These are phyloP conservation scores for Beauveria sp. DNA, from an alignment of 2,329 filamentous ascomycete genomes.

Conservation along the genomic window DNA sequence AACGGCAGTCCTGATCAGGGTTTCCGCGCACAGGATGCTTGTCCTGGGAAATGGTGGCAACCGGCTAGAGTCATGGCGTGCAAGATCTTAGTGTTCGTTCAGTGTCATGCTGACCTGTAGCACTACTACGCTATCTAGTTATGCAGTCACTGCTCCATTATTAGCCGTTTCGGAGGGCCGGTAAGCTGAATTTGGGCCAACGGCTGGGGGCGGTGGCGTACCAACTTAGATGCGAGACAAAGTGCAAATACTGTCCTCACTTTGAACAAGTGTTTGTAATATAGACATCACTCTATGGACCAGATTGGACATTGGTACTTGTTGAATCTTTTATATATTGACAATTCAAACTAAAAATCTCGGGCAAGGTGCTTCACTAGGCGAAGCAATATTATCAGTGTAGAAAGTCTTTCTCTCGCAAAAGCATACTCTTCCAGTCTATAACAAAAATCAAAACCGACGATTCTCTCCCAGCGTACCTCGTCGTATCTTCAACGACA, in stretches of 20 bases:
- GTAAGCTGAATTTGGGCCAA: too few species aligned
- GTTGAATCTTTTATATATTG: neutral
- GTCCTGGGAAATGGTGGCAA: neutral
- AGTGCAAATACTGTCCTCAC: too few species aligned
- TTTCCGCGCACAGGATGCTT: neutral
- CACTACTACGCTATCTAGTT: neutral
- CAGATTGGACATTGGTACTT: neutral
- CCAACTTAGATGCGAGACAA: too few species aligned
- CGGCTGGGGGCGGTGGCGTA: too few species aligned
- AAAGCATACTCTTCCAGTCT: constrained; percentile 6
- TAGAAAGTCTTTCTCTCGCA: neutral
- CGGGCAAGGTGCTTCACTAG: neutral
- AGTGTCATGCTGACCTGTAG: neutral
- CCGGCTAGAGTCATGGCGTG: neutral
- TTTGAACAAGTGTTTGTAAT: too few species aligned
- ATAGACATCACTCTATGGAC: too few species aligned
- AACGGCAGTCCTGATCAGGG: neutral
- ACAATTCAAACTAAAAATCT: constrained; percentile 1
- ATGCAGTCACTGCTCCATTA: neutral
- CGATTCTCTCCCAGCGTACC: constrained; percentile 5
- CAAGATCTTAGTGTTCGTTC: neutral
- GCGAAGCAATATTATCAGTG: constrained; percentile 8
- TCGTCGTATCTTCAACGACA: neutral
- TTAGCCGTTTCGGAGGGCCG: neutral
- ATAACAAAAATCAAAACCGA: constrained; percentile 8